Evolutionary conservation across 805 yeast species (phyloP).

Genomic region (Candida suzukii): DNA sequence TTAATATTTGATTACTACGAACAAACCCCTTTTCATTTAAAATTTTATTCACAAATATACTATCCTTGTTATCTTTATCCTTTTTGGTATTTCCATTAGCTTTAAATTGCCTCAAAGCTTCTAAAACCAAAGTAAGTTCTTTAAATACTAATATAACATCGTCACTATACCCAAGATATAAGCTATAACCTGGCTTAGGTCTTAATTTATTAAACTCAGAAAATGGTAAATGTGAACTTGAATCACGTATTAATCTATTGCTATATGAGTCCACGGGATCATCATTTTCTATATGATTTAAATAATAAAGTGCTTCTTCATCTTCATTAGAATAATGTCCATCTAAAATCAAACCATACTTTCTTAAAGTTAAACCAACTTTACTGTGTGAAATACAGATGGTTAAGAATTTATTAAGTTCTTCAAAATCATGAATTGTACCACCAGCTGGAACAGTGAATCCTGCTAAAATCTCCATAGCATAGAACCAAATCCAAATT

Average conservation of each 20-base stretch:
- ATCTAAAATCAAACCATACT: slow-evolving; percentile 23
- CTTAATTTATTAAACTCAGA: slow-evolving; percentile 1
- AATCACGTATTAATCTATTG: neutral
- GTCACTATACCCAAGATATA: slow-evolving; percentile 29
- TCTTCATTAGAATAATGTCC: slow-evolving; percentile 13
- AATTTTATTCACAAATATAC: slow-evolving; percentile 8
- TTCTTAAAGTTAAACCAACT: slow-evolving; percentile 15
- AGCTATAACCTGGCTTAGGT: slow-evolving; percentile 12
- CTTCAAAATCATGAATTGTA: slow-evolving; percentile 44
- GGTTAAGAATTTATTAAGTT: slow-evolving; percentile 31
- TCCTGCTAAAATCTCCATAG: slow-evolving; percentile 57
- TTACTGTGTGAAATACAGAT: slow-evolving; percentile 18
- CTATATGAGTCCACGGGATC: neutral
- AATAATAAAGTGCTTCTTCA: neutral
- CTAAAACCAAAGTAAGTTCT: slow-evolving; percentile 22
- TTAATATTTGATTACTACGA: slow-evolving; percentile 12
- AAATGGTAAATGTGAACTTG: neutral
- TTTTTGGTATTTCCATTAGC: neutral
- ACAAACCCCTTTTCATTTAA: slow-evolving; percentile 16
- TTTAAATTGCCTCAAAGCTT: slow-evolving; percentile 14
- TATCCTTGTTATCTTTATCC: neutral
- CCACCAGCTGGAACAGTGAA: slow-evolving; percentile 55
- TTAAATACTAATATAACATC: slow-evolving; percentile 25
- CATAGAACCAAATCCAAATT: slow-evolving; percentile 50
- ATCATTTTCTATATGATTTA: neutral